These are phyloP conservation scores for Mycena galericulata DNA, from an alignment of 768 basidiomycete genomes.

Conservation along the genomic window DNA sequence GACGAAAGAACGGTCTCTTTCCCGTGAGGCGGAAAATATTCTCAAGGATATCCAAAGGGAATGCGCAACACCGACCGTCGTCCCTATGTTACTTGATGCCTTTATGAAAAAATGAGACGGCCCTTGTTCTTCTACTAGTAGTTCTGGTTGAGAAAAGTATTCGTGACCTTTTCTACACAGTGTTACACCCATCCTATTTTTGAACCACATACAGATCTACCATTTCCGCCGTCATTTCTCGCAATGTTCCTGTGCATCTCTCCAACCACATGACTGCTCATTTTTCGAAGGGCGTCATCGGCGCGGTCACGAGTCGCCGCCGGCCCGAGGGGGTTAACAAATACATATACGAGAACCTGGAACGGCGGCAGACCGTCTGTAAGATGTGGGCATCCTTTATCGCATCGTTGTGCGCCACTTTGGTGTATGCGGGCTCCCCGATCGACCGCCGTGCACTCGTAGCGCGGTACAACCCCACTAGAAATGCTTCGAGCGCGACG, in stretches of 20 bases:
- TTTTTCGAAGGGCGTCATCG: neutral
- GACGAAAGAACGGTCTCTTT: slow-evolving; percentile 3
- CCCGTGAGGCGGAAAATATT: slow-evolving; percentile 3
- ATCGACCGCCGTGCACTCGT: slow-evolving; percentile 62
- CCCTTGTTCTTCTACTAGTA: no score
- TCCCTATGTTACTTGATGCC: slow-evolving; percentile 9
- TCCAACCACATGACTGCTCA: neutral
- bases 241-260: no score
- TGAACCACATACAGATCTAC: no score
- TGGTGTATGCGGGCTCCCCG: neutral
- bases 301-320: slow-evolving; percentile 20
- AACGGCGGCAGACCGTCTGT: neutral
- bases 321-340: slow-evolving; percentile 17
- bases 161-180: no score
- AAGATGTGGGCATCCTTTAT: slow-evolving; percentile 24
- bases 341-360: slow-evolving; percentile 8
- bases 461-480: slow-evolving; percentile 61
- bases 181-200: no score
- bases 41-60: slow-evolving; percentile 21
- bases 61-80: slow-evolving; percentile 14
- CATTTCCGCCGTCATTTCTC: no score
- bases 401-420: slow-evolving; percentile 8
- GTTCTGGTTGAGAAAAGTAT: no score
- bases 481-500: slow-evolving; percentile 56
- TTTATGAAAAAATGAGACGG: neutral